Conservation (phyloP, 208 protist genomes). For the Acanthamoeba sp. region DNA sequence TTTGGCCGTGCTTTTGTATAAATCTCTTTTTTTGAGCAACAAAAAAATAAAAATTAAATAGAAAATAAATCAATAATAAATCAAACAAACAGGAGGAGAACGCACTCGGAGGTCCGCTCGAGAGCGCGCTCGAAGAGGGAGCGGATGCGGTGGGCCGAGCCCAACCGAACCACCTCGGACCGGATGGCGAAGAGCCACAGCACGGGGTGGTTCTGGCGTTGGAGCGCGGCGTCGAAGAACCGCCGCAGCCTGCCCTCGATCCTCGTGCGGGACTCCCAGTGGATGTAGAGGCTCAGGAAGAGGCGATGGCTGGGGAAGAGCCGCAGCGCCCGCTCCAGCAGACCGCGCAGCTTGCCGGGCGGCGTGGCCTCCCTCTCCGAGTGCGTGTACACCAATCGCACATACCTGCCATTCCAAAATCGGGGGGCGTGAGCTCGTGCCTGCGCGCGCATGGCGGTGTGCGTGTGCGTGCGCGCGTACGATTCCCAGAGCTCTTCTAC, state of each 20-base stretch:
- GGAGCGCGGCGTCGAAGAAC: constrained; percentile 22
- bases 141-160: constrained; percentile 47
- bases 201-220: constrained; percentile 9
- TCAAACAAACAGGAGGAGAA: background rate
- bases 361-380: constrained; percentile 1
- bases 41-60: no score
- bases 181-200: constrained; percentile 59
- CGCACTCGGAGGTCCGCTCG: background rate
- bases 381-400: constrained; percentile 51
- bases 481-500: constrained; percentile 43
- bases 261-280: constrained; percentile 14
- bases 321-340: constrained; percentile 21
- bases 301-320: constrained; percentile 31
- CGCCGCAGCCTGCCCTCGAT: constrained; percentile 17
- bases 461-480: background rate
- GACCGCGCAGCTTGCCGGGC: background rate
- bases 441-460: no score
- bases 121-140: constrained; percentile 43
- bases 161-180: constrained; percentile 47
- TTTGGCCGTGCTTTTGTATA: background rate
- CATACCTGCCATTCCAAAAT: background rate
- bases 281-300: constrained; percentile 53
- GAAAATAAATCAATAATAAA: background rate
- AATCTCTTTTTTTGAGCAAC: no score
- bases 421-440: background rate